These are phyloP conservation scores for Spongiforma sp. DNA, from an alignment of 1,284 basidiomycete genomes.

Conservation along the genomic window DNA sequence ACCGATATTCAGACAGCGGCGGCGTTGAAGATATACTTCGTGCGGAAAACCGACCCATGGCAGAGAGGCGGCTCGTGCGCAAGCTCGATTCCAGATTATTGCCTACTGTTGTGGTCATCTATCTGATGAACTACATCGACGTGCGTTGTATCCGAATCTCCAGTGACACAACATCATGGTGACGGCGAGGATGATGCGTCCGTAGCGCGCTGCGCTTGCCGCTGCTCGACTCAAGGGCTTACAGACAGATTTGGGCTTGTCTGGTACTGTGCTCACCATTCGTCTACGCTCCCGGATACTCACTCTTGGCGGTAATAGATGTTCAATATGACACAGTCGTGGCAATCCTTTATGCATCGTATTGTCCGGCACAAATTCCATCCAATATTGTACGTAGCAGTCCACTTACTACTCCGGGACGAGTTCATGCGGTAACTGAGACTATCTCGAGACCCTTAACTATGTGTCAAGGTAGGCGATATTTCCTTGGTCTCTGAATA, in stretches of 20 bases:
- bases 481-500: not conserved
- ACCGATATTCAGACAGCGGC: too few relatives aligned
- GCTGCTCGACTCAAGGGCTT: constrained; percentile 66
- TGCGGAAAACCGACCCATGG: constrained; percentile 10
- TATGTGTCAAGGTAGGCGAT: not conserved
- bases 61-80: constrained; percentile 51
- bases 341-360: constrained; percentile 64
- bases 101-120: constrained; percentile 65
- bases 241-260: constrained; percentile 57
- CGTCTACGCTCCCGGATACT: not conserved
- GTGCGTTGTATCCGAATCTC: constrained; percentile 49
- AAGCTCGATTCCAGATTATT: constrained; percentile 63
- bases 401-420: not conserved
- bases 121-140: constrained; percentile 74
- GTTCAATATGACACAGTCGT: constrained; percentile 65
- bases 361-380: constrained; percentile 66
- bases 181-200: too few relatives aligned
- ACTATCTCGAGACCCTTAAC: not conserved
- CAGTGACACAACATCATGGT: too few relatives aligned
- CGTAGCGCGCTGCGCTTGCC: constrained; percentile 68
- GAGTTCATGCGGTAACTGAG: not conserved
- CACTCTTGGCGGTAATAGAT: constrained; percentile 41
- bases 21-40: not conserved
- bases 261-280: constrained; percentile 23
- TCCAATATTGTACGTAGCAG: constrained; percentile 65